Base-by-base conservation (phyloP, 768 basidiomycete species). In the Auricularia cornea region DNA sequence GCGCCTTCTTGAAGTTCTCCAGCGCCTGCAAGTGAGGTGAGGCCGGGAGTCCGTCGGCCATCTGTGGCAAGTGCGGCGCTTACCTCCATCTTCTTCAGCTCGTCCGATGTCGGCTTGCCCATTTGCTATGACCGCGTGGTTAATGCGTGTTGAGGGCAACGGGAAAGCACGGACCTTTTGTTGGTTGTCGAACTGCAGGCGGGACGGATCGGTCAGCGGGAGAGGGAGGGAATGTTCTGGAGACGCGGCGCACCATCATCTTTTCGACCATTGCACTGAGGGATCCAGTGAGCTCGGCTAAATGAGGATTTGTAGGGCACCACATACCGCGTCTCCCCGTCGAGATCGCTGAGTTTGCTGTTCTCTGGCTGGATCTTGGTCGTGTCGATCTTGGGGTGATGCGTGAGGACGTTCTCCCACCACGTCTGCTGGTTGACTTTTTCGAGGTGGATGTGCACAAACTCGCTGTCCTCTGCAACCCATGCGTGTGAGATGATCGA, bases 351-450 rank as follows among this genome's bases (percentile, higher is more conserved):
- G 61, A 99, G 80, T 72, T 97, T 96, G 72, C 94, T 94, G 73
- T 98, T 95, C 70, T 88, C 85, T 2, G 97, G 97, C 69, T 89
- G 88, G 68, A 99, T 98, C 78, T 97, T 98, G 62, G 82, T 89
- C 11, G 94, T 97, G 71, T 98, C 91, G 80, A 98, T 88, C 80
- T 94, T 98, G 16, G 97, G 94, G 71, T 97, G 94, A 70, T 96
- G 92, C 2, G 89, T 89, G 60, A 98, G 78, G 66, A 98, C 89
- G 73, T 98, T 94, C 73, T 94, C 91, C 97, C 97, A 99, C 97
- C 97, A 98, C 64, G 90, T 84, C 73, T 90, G 84, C 66, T 90
- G 78, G 74, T 94, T 92, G 60, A 91, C 68, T 74, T 96, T 95
- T 75, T 94, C 92, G 51, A 95, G 82, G 70, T 93, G 90, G 59